Base-by-base conservation (phyloP, 2,329 filamentous ascomycete species). In the Sporothrix variecibatus region DNA sequence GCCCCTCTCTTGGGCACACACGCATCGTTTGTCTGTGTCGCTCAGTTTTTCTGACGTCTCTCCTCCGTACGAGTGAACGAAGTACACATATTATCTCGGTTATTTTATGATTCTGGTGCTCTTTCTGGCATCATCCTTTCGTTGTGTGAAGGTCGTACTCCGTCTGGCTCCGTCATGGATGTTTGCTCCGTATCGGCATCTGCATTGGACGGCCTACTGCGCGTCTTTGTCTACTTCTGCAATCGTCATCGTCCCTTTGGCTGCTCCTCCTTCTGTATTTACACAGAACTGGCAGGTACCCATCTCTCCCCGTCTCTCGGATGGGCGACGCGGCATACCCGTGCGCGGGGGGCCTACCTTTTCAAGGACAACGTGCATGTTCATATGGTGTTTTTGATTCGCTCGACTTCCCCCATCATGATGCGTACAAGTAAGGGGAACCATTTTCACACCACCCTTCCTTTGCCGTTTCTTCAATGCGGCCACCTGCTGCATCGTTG, bases 1-100 rank as follows among this genome's bases (percentile, higher is more conserved):
- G 34, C 62, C 62, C 62, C 62, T 67, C 62, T 20, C 38, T 67
- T 46, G 38, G 62, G 62, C 62, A 67, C 38, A 67, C 38, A 28
- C 62, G 62, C 62, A 38, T 67, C 23, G 62, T 28, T 28, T 43
- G 11, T 46, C n/a, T 23, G 4, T 34, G 20, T 26, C 34, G n/a
- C 23, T 43, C 34, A 15, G 23, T 28, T 9, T 38, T 65, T 38
- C 20, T 40, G n/a, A 56, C 26, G 26, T 15, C 23, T 23, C 12
- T 12, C 3, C 23, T 53, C 53, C 1, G 6, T 58, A 12, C 26
- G n/a, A n/a, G n/a, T n/a, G n/a, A n/a, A n/a, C n/a, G 34, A 5
- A 4, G 34, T 34, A 34, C 34, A 34, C 34, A 20, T 34, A 60
- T 17, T 17, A 53, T 64, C 20, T 23, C 31, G 34, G 11, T 6